phyloP scores from a whole-genome alignment of 148 eudicot genomes.

The Fallopia convolvulus region DNA sequence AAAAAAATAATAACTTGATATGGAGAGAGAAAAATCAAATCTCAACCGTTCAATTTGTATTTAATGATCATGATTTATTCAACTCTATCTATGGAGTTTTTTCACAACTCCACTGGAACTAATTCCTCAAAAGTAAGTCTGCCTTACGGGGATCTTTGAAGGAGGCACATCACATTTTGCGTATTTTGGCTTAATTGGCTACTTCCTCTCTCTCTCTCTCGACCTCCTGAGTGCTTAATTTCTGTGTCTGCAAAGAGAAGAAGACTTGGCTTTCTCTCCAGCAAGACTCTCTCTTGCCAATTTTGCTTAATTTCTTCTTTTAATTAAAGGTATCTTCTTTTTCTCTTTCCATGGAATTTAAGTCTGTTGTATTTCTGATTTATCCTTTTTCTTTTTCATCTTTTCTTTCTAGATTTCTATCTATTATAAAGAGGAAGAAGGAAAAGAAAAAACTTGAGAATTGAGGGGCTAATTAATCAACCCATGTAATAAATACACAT shows the following conservation, averaged over 20 bases:
- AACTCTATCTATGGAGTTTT: no score
- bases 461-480: neutral
- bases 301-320: neutral
- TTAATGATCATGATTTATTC: no score
- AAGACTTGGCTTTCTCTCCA: neutral
- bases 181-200: conserved; percentile 4
- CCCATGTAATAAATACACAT: neutral
- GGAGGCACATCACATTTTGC: conserved; percentile 2
- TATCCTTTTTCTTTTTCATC: neutral
- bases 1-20: no score
- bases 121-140: conserved; percentile 12
- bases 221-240: neutral
- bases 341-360: neutral
- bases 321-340: conserved; percentile 5
- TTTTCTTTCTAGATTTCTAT: neutral
- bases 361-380: neutral
- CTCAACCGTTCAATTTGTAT: no score
- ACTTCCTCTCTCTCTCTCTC: neutral
- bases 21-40: no score
- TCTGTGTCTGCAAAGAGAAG: conserved; percentile 3
- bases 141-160: conserved; percentile 11
- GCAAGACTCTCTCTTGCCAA: neutral
- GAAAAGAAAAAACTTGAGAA: neutral
- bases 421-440: neutral
- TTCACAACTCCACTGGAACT: no score